A percentile compares a stretch with the other conserved stretches of the same genome.
phyloP scores from a whole-genome alignment of 2,329 filamentous ascomycete species.

The Stagonosporopsis chrysanthemi region DNA sequence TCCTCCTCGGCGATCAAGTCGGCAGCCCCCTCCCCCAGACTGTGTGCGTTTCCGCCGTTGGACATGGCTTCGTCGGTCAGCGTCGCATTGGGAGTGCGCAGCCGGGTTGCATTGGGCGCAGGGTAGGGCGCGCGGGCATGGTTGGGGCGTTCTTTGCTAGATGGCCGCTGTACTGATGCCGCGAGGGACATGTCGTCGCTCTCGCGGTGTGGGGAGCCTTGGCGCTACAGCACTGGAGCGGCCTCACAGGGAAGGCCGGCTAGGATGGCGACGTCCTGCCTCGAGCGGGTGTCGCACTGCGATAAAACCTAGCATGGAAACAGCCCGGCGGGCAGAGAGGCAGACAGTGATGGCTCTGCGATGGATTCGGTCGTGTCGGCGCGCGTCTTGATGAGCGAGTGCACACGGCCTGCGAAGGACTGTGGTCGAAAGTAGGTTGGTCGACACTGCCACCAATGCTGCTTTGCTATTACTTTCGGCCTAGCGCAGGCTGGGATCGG shows the following conservation, averaged over 20 bases:
- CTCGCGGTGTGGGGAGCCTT: slow-evolving; percentile 46
- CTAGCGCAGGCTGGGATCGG: slow-evolving; percentile 15
- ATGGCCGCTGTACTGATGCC: slow-evolving; percentile 50
- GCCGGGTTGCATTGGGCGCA: slow-evolving; percentile 45
- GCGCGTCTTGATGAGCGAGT: slow-evolving; percentile 47
- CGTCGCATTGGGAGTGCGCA: slow-evolving; percentile 52
- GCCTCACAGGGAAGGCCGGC: slow-evolving; percentile 49
- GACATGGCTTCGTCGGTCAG: slow-evolving; percentile 55
- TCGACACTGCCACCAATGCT: slow-evolving; percentile 10
- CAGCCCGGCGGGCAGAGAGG: slow-evolving; percentile 40
- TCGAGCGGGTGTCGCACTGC: slow-evolving; percentile 52
- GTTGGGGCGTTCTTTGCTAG: slow-evolving; percentile 51
- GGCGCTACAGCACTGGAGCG: slow-evolving; percentile 39
- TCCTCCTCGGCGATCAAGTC: slow-evolving; percentile 57
- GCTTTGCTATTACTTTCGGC: slow-evolving; percentile 1
- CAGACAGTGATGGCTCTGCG: slow-evolving; percentile 40
- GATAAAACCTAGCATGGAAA: slow-evolving; percentile 51
- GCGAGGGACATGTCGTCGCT: slow-evolving; percentile 47
- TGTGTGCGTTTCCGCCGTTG: slow-evolving; percentile 48
- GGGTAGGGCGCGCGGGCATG: slow-evolving; percentile 51
- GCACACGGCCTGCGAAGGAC: slow-evolving; percentile 36
- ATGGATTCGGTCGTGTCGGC: slow-evolving; percentile 43
- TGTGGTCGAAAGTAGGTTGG: slow-evolving; percentile 24
- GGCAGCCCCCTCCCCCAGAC: slow-evolving; percentile 46
- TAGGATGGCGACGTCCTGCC: slow-evolving; percentile 51